A percentile compares a stretch with the other conserved stretches of the same genome.
Conservation (phyloP, 768 basidiomycete genomes). For the Pisolithus microcarpus region DNA sequence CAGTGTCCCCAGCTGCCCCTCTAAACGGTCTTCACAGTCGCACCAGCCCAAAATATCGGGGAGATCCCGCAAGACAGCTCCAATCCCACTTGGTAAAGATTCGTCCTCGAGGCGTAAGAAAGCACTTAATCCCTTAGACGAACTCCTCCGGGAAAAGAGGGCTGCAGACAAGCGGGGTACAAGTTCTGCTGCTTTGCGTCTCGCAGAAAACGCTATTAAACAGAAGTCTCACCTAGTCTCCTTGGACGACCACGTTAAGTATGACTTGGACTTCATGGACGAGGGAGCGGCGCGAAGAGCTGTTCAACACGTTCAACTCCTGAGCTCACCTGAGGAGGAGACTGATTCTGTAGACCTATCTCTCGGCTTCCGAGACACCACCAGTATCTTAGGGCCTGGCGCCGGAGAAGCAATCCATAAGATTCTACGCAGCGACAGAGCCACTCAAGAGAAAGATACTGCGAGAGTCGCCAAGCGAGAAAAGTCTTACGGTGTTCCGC, state of each 20-base stretch:
- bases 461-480: conserved; percentile 19
- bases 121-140: conserved; percentile 45
- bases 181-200: conserved; percentile 35
- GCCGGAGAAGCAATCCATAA: conserved; percentile 37
- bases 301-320: conserved; percentile 17
- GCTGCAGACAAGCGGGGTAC: conserved; percentile 25
- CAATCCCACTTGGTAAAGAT: not conserved
- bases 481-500: conserved; percentile 15
- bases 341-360: conserved; percentile 23
- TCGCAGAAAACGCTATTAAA: conserved; percentile 37
- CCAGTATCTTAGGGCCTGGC: conserved; percentile 21
- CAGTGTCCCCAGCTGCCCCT: not conserved
- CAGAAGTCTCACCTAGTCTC: conserved; percentile 24
- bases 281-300: conserved; percentile 36
- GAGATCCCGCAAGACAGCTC: conserved; percentile 13
- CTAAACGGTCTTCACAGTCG: conserved; percentile 3
- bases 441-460: conserved; percentile 19
- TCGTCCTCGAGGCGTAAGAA: conserved; percentile 14
- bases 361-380: conserved; percentile 31
- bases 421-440: conserved; percentile 39
- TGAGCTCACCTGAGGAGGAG: conserved; percentile 7
- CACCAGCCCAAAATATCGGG: no score
- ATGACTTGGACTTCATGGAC: conserved; percentile 22
- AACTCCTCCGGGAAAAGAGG: conserved; percentile 48
- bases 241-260: conserved; percentile 14